Conservation (phyloP, 192 early-diverging fungal genomes). For the Coemansia sp. region DNA sequence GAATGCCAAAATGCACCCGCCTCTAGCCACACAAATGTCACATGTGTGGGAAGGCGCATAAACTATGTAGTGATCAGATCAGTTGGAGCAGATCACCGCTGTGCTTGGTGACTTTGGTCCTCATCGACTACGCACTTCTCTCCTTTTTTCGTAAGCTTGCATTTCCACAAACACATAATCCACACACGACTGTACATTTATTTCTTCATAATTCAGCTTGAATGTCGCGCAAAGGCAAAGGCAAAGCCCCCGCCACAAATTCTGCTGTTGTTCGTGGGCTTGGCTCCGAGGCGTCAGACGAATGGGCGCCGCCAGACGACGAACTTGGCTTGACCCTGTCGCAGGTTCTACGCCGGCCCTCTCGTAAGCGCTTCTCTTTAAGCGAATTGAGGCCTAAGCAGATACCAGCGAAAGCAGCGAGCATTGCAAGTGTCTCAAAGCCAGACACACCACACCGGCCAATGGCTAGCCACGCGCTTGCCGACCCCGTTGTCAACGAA, state of each 20-base stretch:
- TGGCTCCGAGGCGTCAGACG: not conserved
- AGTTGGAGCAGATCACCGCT: not conserved
- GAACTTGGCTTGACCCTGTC: constrained; percentile 20
- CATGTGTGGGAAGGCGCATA: too few species aligned
- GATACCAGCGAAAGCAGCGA: not conserved
- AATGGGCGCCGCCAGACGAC: constrained; percentile 25
- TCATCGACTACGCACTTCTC: not conserved
- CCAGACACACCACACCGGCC: not conserved
- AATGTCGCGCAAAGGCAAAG: not conserved
- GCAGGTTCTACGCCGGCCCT: constrained; percentile 11
- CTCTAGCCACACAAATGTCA: not conserved
- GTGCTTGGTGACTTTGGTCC: not conserved
- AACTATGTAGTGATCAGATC: not conserved
- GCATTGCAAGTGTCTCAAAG: not conserved
- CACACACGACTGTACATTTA: not conserved
- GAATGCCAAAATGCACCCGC: too few species aligned
- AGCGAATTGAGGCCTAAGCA: not conserved
- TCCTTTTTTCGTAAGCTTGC: not conserved
- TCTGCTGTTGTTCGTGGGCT: not conserved
- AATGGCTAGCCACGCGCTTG: not conserved
- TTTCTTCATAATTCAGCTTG: not conserved
- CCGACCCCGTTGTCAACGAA: not conserved
- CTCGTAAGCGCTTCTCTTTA: not conserved
- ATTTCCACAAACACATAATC: not conserved
- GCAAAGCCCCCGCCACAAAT: not conserved